phyloP scores from a whole-genome alignment of 208 protist genomes.

The Trypanosoma congolense region DNA sequence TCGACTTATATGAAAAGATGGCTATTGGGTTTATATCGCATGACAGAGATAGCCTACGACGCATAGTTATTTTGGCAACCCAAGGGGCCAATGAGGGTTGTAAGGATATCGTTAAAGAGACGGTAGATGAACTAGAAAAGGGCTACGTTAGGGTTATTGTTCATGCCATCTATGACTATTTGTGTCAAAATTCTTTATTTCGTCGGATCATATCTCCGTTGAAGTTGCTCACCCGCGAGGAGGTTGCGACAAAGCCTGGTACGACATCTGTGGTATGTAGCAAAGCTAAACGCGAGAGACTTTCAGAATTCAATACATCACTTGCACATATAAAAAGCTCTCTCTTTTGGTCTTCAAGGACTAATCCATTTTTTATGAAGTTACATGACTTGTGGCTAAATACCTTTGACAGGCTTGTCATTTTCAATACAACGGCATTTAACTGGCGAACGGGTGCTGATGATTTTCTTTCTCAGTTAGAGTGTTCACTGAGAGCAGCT shows the following conservation, averaged over 20 bases:
- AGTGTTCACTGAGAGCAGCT: conserved; percentile 43
- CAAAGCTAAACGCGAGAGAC: not conserved
- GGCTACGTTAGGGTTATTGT: conserved; percentile 50
- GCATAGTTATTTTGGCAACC: conserved; percentile 69
- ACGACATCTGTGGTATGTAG: not conserved
- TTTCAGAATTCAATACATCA: conserved; percentile 28
- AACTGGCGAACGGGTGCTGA: conserved; percentile 35
- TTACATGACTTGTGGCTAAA: conserved; percentile 57
- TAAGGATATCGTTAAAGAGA: conserved; percentile 45
- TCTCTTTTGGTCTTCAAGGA: conserved; percentile 45
- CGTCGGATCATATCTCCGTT: conserved; percentile 58
- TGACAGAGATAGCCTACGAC: conserved; percentile 38
- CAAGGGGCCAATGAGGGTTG: conserved; percentile 31
- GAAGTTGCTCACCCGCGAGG: conserved; percentile 24
- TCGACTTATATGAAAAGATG: conserved; percentile 71
- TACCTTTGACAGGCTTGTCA: conserved; percentile 39
- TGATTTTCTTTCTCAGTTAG: conserved; percentile 53
- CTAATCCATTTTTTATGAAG: conserved; percentile 49
- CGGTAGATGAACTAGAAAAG: conserved; percentile 60
- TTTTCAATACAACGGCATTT: conserved; percentile 44
- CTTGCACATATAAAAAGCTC: conserved; percentile 30
- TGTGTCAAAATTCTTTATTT: conserved; percentile 65
- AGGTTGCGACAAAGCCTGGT: conserved; percentile 4
- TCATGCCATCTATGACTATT: conserved; percentile 77
- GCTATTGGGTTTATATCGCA: conserved; percentile 48